phyloP scores from a whole-genome alignment of 768 basidiomycete genomes.

The Macrolepiota albuminosa region DNA sequence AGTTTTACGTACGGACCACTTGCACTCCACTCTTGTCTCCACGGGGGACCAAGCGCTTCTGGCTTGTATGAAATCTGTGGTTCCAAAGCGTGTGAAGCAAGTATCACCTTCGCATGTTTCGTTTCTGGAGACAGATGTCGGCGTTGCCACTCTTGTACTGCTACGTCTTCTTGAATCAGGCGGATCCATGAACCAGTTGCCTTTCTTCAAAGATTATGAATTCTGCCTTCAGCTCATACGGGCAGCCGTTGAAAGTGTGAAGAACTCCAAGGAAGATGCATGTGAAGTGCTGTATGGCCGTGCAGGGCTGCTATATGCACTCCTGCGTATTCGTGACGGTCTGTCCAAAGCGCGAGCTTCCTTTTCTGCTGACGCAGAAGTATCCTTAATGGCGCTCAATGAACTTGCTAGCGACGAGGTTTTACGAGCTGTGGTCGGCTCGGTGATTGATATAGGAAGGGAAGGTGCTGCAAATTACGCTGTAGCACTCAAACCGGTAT shows the following conservation, averaged over 20 bases:
- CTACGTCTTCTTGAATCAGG: slow-evolving; percentile 20
- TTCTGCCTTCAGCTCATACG: slow-evolving; percentile 21
- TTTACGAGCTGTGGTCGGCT: slow-evolving; percentile 33
- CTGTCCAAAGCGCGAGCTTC: neutral
- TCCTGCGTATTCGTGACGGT: slow-evolving; percentile 37
- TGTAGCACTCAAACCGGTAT: slow-evolving; percentile 18
- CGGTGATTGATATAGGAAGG: slow-evolving; percentile 42
- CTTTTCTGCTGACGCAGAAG: neutral
- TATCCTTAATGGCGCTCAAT: slow-evolving; percentile 3
- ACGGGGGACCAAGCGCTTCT: slow-evolving; percentile 4
- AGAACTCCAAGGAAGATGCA: slow-evolving; percentile 25
- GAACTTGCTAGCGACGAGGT: slow-evolving; percentile 29
- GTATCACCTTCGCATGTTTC: slow-evolving; percentile 20
- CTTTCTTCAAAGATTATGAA: slow-evolving; percentile 17
- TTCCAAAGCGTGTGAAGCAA: neutral
- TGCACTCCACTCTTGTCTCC: neutral
- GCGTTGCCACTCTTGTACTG: slow-evolving; percentile 33
- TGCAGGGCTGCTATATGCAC: slow-evolving; percentile 50
- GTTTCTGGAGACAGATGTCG: slow-evolving; percentile 38
- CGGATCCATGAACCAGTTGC: neutral
- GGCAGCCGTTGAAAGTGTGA: slow-evolving; percentile 16
- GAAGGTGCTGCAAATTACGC: slow-evolving; percentile 32
- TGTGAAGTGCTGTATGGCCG: slow-evolving; percentile 59
- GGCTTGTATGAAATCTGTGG: neutral
- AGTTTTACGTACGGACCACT: neutral